Percentiles rank a stretch among this genome's conserved stretches.
Conservation (phyloP, 2,329 filamentous ascomycete genomes). For the Diaporthe vaccinii region DNA sequence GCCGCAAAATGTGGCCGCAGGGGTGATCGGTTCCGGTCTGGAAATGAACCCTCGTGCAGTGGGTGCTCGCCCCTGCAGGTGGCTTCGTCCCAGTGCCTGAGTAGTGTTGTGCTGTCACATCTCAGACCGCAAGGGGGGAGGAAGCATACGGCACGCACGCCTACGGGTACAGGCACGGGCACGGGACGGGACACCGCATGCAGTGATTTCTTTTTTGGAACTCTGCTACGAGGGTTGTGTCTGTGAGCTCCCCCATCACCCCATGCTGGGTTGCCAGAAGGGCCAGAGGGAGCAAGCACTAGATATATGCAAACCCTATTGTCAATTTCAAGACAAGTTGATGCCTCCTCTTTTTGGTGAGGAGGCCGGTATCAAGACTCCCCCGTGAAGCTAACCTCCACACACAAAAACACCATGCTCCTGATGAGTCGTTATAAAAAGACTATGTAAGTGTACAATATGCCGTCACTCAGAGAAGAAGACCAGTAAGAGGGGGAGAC, state of each 20-base stretch:
- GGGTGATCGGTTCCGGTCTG: neutral
- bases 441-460: constrained; percentile 34
- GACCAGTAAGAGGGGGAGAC: constrained; percentile 1
- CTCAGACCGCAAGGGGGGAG: neutral
- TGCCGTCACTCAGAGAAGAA: constrained; percentile 47
- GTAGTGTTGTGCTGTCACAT: neutral
- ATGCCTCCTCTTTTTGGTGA: constrained; percentile 27
- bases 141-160: neutral
- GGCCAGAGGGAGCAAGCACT: neutral
- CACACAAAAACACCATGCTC: constrained; percentile 34
- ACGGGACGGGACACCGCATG: neutral
- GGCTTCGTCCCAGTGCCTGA: neutral
- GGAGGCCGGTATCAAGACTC: constrained; percentile 30
- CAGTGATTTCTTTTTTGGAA: constrained; percentile 2
- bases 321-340: constrained; percentile 15
- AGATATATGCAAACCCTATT: constrained; percentile 19
- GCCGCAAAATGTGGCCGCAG: neutral
- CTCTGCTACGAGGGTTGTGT: constrained; percentile 6
- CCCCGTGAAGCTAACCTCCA: constrained; percentile 22
- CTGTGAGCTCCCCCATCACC: neutral
- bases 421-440: constrained; percentile 29
- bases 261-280: neutral
- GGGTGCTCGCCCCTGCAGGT: constrained; percentile 1
- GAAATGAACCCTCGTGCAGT: neutral
- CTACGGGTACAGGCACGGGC: neutral